Evolutionary conservation across 2,329 filamentous ascomycete species (phyloP), one percentile per base, ranked within the genome.

Genomic region (Apiospora marii): DNA sequence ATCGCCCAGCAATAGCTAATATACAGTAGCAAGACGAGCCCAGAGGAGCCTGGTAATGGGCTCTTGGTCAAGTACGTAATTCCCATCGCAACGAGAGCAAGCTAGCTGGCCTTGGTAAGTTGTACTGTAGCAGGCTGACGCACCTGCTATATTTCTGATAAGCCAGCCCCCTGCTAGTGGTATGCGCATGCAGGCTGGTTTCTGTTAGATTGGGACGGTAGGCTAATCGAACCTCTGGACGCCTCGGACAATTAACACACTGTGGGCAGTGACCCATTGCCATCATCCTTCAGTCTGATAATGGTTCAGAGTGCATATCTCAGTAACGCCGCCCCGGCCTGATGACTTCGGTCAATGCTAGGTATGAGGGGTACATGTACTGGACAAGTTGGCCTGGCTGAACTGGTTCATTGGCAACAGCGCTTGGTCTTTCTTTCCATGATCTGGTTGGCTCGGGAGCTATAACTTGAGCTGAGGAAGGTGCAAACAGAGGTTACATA

Each of bases 111-210:
- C n/a, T 24, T 51, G n/a, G n/a, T 14, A 4, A 58, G 30, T 16
- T 61, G 53, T 61, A n/a, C 30, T 37, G 30, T 34, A 37, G 14
- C 53, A 34, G 27, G 53, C 53, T 61, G 53, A 61, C 53, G 53
- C 30, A 19, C 16, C 53, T 37, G 53, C 53, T 34, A 37, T 61
- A 64, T 14, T 64, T 64, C 4, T 41, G 34, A 41, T 64, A 64
- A 64, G 58, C 58, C 34, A 41, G 58, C 34, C 58, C 53, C 58
- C 58, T 64, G 58, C 58, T 64, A 64, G 58, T 64, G 34, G 19
- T 10, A n/a, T 41, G 58, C 22, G 34, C 4, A n/a, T 13, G 58
- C 8, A 19, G 34, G 34, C 22, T 64, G 58, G 58, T 64, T 41
- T 41, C 58, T 41, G 10, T 24, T 64, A 41, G 30, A 64, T 64